Evolutionary conservation across 2,329 filamentous ascomycete species (phyloP), one percentile per base, ranked within the genome.

Genomic region (Didymella pinodella): DNA sequence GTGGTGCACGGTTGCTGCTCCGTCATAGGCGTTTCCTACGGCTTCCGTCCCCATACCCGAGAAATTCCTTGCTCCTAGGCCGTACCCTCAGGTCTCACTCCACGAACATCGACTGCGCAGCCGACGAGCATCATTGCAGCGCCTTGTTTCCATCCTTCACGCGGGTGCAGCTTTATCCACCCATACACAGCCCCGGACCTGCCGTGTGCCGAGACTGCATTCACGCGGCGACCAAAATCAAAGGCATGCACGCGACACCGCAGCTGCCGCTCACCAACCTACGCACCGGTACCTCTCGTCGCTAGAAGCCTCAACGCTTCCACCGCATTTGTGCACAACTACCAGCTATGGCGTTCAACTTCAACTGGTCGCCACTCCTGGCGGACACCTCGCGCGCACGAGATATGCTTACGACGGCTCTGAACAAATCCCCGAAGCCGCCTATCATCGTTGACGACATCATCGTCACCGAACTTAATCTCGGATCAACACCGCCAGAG

Each of bases 391-490:
- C 90, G 76, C 90, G 93, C 70, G 94, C 95, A 50, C 91, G 93
- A 78, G 93, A 98, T 77, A 90, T 98, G 78, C 86, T 99, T 71
- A 99, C 95, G 26, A 90, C 91, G 57, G 95, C 95, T 34, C 85
- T 99, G 73, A 99, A 99, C 85, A 98, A 98, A 81, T 95, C 92
- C 54, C 93, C 94, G 38, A 98, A 98, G 75, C 95, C 95, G 57
- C 95, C 95, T 61, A 98, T 98, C 75, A 99, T 99, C 76, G 95
- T 98, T 81, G 95, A 97, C 85, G 95, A 99, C 79, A 98, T 99
- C 80, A 87, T 97, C 77, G 95, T 99, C 67, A 97, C 92, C 79
- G 95, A 99, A 81, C 86, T 99, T 78, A 99, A 99, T 79, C 86
- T 99, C 63, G 95, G 95, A 75, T 93, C 92, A 61, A 92, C 96